Evolutionary conservation across 768 basidiomycete genomes (phyloP).

Genomic region (Cystobasidiopsis lactophilus): DNA sequence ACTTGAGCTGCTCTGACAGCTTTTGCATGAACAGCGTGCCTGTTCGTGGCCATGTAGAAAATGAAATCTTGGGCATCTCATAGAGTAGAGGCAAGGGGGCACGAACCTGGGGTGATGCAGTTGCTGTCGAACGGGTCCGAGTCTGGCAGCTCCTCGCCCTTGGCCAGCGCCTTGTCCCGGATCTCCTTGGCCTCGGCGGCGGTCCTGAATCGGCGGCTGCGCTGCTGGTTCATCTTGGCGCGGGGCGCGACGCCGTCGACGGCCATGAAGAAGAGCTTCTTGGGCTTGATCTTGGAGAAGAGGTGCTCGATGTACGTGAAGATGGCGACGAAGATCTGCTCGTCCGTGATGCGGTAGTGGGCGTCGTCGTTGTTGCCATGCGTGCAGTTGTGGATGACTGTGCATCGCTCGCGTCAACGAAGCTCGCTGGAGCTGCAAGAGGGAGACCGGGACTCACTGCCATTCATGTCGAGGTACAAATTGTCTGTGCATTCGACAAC

Average conservation of each 20-base stretch:
- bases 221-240: conserved; percentile 99
- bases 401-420: too few relatives aligned
- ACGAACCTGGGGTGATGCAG: conserved; percentile 86
- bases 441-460: conserved; percentile 5
- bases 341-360: conserved; percentile 84
- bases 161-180: conserved; percentile 60
- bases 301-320: conserved; percentile 92
- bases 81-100: rapidly evolving
- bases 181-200: conserved; percentile 79
- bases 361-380: conserved; percentile 94
- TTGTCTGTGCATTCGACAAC: conserved; percentile 36
- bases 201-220: conserved; percentile 75
- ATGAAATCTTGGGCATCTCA: neutral
- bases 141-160: conserved; percentile 74
- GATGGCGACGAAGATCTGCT: conserved; percentile 90
- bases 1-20: conserved; percentile 73
- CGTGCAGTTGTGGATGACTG: conserved; percentile 41
- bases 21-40: conserved; percentile 89
- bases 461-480: conserved; percentile 83
- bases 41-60: conserved; percentile 24
- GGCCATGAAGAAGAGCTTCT: conserved; percentile 96
- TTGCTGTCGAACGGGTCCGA: conserved; percentile 97
- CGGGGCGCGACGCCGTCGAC: conserved; percentile 92
- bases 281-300: conserved; percentile 90
- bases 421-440: too few relatives aligned